Evolutionary conservation across 257 asterid genomes (phyloP).

Genomic region (Parsonsia alboflavescens): DNA sequence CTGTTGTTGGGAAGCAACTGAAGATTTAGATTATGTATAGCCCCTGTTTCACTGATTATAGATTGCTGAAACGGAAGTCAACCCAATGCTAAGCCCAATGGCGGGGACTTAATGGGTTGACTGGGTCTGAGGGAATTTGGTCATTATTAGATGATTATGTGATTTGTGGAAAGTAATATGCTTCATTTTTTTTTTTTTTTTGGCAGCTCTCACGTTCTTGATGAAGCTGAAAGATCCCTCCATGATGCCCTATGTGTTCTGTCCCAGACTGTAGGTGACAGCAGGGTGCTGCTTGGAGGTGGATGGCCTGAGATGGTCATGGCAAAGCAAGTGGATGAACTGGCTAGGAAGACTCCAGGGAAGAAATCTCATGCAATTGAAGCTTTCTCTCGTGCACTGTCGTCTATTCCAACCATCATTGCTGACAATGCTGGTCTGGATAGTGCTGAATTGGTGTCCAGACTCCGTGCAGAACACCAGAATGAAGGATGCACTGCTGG

Average conservation of each 20-base stretch:
- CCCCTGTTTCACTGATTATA: background rate
- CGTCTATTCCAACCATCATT: conserved; percentile 79
- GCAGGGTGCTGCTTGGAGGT: conserved; percentile 79
- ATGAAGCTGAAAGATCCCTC: conserved; percentile 88
- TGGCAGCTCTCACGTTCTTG: conserved; percentile 80
- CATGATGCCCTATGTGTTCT: conserved; percentile 92
- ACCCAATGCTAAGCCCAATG: background rate
- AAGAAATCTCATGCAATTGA: conserved; percentile 87
- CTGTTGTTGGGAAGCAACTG: background rate
- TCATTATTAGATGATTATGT: background rate
- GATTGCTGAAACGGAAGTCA: background rate
- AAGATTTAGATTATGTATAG: background rate
- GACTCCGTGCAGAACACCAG: conserved; percentile 90
- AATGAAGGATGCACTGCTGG: conserved; percentile 73
- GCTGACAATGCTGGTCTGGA: conserved; percentile 94
- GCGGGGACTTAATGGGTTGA: background rate
- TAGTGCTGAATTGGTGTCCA: conserved; percentile 82
- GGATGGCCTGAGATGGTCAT: conserved; percentile 97
- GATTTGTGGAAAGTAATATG: conserved; percentile 1
- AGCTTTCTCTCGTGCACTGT: conserved; percentile 81
- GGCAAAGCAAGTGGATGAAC: conserved; percentile 91
- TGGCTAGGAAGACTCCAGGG: conserved; percentile 84
- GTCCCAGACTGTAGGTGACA: conserved; percentile 85
- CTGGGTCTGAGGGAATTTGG: background rate
- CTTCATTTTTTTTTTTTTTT: conserved; percentile 1